These are phyloP conservation scores for Serendipita sp. DNA, from an alignment of 1,284 basidiomycete species.

Conservation along the genomic window DNA sequence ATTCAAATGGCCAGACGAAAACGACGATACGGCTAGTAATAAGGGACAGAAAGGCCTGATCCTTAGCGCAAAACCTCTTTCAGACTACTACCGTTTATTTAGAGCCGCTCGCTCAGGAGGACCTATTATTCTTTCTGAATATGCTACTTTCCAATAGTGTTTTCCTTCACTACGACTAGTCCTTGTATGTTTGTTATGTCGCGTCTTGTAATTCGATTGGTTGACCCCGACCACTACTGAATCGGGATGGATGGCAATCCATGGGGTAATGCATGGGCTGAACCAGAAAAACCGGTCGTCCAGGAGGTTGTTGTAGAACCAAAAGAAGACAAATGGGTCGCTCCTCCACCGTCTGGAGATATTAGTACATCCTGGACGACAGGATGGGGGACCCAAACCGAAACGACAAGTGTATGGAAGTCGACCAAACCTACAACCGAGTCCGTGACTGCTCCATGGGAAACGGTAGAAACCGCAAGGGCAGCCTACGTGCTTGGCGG, in stretches of 20 bases:
- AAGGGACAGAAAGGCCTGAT: neutral
- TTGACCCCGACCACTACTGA: neutral
- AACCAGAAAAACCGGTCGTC: neutral
- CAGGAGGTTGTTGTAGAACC: neutral
- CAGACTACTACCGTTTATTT: neutral
- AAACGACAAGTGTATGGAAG: neutral
- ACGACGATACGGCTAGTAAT: neutral
- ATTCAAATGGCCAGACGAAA: conserved; percentile 2
- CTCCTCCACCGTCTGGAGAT: neutral
- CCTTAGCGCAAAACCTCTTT: neutral
- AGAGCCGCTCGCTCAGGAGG: neutral
- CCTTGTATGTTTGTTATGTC: neutral
- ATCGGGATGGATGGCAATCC: neutral
- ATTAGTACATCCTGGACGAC: neutral
- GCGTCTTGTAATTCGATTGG: neutral
- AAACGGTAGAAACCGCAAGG: neutral
- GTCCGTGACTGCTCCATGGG: neutral
- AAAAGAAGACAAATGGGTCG: neutral
- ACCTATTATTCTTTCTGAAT: conserved; percentile 1
- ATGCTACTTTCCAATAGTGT: neutral
- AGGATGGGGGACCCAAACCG: neutral
- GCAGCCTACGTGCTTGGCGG: neutral
- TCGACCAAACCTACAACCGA: neutral
- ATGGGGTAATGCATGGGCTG: conserved; percentile 3
- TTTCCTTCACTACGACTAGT: neutral